Conservation (phyloP, 2,329 filamentous ascomycete species). For the Grosmannia penicillata region DNA sequence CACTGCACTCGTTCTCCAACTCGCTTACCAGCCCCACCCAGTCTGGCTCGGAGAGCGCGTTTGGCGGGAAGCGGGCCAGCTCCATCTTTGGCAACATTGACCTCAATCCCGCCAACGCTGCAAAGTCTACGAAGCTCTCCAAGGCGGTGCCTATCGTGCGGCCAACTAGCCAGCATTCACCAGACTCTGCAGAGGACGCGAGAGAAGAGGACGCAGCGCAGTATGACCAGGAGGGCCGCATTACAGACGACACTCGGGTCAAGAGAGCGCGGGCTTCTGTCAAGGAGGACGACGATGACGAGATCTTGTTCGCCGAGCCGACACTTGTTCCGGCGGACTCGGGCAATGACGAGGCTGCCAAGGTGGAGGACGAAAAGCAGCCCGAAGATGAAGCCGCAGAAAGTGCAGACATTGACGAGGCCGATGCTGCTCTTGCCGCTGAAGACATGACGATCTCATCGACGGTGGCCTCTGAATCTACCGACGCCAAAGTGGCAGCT, state of each 20-base stretch:
- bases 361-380: conserved; percentile 11
- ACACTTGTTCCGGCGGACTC: conserved; percentile 12
- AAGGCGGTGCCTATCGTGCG: conserved; percentile 74
- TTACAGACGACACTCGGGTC: conserved; percentile 51
- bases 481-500: conserved; percentile 31
- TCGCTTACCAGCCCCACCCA: conserved; percentile 29
- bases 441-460: conserved; percentile 40
- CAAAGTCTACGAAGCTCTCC: conserved; percentile 54
- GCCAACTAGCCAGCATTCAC: conserved; percentile 35
- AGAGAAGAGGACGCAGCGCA: conserved; percentile 14
- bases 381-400: too few species aligned
- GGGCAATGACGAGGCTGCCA: conserved; percentile 16
- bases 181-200: conserved; percentile 8
- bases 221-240: conserved; percentile 45
- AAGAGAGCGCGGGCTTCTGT: conserved; percentile 65
- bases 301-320: conserved; percentile 58
- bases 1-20: conserved; percentile 31
- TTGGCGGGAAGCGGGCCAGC: conserved; percentile 20
- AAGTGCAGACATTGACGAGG: too few species aligned
- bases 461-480: conserved; percentile 34
- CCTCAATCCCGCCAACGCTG: conserved; percentile 43
- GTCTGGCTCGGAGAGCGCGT: conserved; percentile 27
- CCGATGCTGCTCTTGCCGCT: conserved; percentile 27
- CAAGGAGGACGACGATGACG: conserved; percentile 53
- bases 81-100: conserved; percentile 60